Evolutionary conservation across 1,284 basidiomycete species (phyloP).

Genomic region (Irpex sp.): DNA sequence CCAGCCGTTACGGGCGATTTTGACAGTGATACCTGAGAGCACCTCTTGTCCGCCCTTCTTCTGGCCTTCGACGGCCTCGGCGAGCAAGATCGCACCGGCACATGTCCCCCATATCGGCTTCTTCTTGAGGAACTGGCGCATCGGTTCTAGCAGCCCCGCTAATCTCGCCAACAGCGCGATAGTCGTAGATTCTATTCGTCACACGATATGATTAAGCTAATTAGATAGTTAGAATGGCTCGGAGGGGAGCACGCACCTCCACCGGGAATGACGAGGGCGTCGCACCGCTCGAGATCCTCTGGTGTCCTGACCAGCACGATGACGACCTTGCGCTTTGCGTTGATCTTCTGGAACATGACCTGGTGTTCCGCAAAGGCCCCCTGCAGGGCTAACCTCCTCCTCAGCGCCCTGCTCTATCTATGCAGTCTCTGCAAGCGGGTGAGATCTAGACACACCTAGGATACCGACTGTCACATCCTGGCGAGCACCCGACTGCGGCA

Average conservation of each 20-base stretch:
- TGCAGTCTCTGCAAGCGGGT: too few species aligned
- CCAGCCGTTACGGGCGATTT: constrained; percentile 88
- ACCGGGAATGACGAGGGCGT: constrained; percentile 89
- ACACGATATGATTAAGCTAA: background rate
- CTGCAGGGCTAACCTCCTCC: constrained; percentile 64
- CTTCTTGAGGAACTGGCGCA: constrained; percentile 60
- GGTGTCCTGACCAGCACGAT: constrained; percentile 71
- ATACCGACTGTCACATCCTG: constrained; percentile 15
- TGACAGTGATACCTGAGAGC: constrained; percentile 77
- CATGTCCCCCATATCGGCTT: constrained; percentile 95
- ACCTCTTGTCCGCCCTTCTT: constrained; percentile 89
- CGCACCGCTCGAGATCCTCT: constrained; percentile 71
- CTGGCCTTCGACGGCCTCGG: constrained; percentile 65
- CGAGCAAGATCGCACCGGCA: constrained; percentile 91
- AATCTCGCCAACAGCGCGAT: constrained; percentile 83
- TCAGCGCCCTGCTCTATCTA: too few species aligned
- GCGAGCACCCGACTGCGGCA: constrained; percentile 8
- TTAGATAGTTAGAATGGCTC: background rate
- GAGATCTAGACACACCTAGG: constrained; percentile 6
- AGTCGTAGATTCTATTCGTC: constrained; percentile 76
- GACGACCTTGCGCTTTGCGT: constrained; percentile 38
- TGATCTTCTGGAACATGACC: constrained; percentile 56
- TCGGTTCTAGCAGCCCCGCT: constrained; percentile 74
- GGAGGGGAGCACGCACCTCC: constrained; percentile 48
- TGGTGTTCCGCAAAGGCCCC: constrained; percentile 93